Evolutionary conservation across 163 green algal species (phyloP).

Genomic region (Scenedesmus sp.): DNA sequence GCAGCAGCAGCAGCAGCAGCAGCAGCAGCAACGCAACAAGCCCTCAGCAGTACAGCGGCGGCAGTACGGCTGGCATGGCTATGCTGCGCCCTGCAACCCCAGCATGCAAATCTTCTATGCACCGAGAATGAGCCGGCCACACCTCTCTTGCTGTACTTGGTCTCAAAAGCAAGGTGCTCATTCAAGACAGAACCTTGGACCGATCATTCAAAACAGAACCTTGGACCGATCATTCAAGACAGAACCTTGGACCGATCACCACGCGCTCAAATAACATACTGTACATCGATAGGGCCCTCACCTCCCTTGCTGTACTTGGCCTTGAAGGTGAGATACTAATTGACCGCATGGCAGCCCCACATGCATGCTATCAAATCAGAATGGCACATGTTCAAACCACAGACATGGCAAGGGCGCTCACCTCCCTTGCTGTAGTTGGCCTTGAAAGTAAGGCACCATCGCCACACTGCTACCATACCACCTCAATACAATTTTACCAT

Average conservation of each 20-base stretch:
- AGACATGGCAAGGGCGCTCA: too few species aligned
- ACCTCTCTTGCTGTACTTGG: slow-evolving; percentile 62
- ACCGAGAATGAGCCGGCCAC: neutral
- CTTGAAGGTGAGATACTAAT: slow-evolving; percentile 63
- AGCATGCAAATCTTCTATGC: neutral
- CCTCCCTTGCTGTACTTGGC: slow-evolving; percentile 58
- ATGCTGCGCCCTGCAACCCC: neutral
- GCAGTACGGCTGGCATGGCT: neutral
- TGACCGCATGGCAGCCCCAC: slow-evolving; percentile 44
- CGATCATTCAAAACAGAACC: too few species aligned
- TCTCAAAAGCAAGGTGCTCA: slow-evolving; percentile 63
- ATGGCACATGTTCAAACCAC: neutral
- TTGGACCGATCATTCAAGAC: too few species aligned
- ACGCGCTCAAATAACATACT: too few species aligned
- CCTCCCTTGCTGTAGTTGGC: too few species aligned
- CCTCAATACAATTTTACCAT: too few species aligned
- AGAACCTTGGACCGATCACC: too few species aligned
- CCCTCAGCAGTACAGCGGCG: neutral
- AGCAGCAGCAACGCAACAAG: neutral
- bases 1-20: neutral
- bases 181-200: slow-evolving; percentile 52
- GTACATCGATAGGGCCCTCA: slow-evolving; percentile 5
- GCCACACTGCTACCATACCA: too few species aligned
- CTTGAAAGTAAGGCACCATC: too few species aligned
- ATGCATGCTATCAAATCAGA: too few species aligned